Conservation (phyloP, 148 eudicot genomes). For the Mesembryanthemum crystallinum region DNA sequence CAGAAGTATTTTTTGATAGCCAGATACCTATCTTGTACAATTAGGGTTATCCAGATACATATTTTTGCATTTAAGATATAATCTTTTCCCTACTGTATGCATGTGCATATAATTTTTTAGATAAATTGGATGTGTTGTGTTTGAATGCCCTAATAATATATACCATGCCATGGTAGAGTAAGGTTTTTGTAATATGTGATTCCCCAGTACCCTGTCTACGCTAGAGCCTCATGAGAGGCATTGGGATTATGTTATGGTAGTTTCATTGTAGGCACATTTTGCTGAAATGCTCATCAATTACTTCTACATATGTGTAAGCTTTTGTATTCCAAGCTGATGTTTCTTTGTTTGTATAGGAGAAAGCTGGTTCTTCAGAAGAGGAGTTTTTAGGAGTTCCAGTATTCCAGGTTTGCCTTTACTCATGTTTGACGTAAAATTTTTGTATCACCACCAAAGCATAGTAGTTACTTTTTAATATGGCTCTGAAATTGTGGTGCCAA, state of each 20-base stretch:
- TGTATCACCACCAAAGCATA: not conserved
- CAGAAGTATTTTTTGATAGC: not conserved
- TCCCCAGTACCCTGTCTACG: not conserved
- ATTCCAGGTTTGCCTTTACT: constrained; percentile 69
- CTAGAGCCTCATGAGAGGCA: not conserved
- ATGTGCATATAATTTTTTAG: not conserved
- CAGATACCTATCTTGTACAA: no score
- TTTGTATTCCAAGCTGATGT: not conserved
- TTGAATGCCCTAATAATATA: not conserved
- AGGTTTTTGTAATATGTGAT: not conserved
- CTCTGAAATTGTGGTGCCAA: not conserved
- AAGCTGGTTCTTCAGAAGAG: constrained; percentile 46
- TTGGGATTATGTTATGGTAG: not conserved
- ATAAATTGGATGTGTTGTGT: no score
- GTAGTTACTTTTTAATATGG: not conserved
- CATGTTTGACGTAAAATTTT: not conserved
- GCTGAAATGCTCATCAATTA: not conserved
- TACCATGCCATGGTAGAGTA: not conserved
- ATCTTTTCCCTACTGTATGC: no score
- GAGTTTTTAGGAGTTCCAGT: constrained; percentile 83
- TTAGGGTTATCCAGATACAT: not conserved
- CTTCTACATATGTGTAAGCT: not conserved
- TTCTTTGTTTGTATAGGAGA: constrained; percentile 42
- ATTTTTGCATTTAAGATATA: not conserved
- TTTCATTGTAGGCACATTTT: not conserved